These are phyloP conservation scores for Fusarium decemcellulare DNA, from an alignment of 2,329 filamentous ascomycete genomes.

Conservation along the genomic window DNA sequence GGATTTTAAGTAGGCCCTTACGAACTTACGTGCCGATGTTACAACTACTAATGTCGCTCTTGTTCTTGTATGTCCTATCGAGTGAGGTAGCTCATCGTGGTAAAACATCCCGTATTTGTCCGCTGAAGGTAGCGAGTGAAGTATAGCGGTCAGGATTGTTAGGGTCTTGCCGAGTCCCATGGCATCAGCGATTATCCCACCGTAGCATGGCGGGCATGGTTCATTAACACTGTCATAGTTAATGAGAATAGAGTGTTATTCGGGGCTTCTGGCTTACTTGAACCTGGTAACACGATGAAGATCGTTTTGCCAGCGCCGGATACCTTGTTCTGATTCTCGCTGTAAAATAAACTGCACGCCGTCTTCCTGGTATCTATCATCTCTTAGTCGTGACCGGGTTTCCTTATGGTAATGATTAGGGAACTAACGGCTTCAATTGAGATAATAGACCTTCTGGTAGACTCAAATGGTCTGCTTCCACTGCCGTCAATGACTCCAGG, in stretches of 20 bases:
- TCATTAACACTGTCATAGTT: too few species aligned
- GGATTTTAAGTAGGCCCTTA: neutral
- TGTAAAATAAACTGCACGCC: constrained; percentile 11
- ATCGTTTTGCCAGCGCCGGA: neutral
- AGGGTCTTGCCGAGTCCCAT: constrained; percentile 32
- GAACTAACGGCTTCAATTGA: neutral
- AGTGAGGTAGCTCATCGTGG: neutral
- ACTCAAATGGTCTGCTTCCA: neutral
- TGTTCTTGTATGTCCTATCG: neutral
- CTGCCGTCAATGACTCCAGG: constrained; percentile 3
- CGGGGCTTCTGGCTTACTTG: neutral
- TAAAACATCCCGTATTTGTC: neutral
- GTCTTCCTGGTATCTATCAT: constrained; percentile 8
- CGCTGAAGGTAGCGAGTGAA: constrained; percentile 3
- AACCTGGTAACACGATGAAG: neutral
- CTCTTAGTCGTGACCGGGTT: too few species aligned
- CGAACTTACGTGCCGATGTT: neutral
- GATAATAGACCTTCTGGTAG: neutral
- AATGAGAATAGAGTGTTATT: neutral
- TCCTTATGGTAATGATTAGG: neutral
- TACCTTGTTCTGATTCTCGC: neutral
- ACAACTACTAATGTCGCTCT: neutral
- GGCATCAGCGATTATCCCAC: constrained; percentile 19
- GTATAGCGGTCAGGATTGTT: constrained; percentile 14
- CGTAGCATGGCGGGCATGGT: neutral